Conservation (phyloP, 306 rosid genomes). For the Cicer chorassanicum region DNA sequence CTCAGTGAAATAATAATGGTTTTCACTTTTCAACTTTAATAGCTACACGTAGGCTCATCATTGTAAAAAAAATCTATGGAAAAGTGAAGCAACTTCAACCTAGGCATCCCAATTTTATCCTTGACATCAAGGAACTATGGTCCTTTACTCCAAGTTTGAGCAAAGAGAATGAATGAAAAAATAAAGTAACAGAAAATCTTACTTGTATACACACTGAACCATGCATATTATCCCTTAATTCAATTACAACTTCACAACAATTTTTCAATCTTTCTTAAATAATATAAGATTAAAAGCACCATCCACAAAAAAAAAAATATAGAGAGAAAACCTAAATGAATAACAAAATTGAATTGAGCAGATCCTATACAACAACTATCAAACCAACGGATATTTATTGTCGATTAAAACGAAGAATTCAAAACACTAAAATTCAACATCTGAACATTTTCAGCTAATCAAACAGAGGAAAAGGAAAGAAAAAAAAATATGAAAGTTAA, state of each 20-base stretch:
- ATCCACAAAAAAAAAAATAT: not conserved
- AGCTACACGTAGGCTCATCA: slow-evolving; percentile 30
- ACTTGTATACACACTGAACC: slow-evolving; percentile 6
- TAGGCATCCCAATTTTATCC: slow-evolving; percentile 25
- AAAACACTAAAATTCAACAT: slow-evolving; percentile 39
- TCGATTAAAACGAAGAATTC: slow-evolving; percentile 25
- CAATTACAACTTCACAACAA: slow-evolving; percentile 25
- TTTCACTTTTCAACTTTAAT: not conserved
- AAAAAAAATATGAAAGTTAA: slow-evolving; percentile 19
- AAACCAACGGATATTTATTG: slow-evolving; percentile 16
- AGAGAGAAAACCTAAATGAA: slow-evolving; percentile 10
- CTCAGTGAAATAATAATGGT: not conserved
- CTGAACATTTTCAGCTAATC: slow-evolving; percentile 34
- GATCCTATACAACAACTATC: slow-evolving; percentile 58
- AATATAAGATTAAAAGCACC: slow-evolving; percentile 8
- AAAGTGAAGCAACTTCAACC: not conserved
- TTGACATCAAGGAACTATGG: slow-evolving; percentile 12
- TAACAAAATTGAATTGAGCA: slow-evolving; percentile 45
- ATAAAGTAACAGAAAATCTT: slow-evolving; percentile 40
- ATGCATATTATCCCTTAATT: not conserved
- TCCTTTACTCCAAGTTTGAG: slow-evolving; percentile 34
- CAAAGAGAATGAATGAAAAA: slow-evolving; percentile 29
- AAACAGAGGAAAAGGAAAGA: slow-evolving; percentile 11
- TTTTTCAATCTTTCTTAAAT: not conserved
- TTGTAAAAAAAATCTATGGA: not conserved